Conservation (phyloP, 129 eudicot genomes). For the Ambrosia trifida region DNA sequence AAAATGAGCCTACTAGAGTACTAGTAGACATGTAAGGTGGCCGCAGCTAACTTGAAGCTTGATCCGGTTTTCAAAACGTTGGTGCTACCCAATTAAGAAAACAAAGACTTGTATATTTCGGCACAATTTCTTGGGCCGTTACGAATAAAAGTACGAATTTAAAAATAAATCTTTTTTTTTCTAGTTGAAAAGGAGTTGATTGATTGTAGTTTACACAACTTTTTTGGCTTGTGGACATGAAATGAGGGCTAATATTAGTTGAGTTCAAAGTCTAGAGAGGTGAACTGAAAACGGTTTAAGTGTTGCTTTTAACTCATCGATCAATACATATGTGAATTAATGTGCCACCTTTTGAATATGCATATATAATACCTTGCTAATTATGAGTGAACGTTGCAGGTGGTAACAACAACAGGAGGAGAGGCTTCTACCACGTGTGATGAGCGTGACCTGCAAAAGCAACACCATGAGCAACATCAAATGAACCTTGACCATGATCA, state of each 20-base stretch:
- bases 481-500: slow-evolving; percentile 48
- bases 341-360: slow-evolving; percentile 7
- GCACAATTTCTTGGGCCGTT: background rate
- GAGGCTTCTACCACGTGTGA: slow-evolving; percentile 73
- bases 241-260: slow-evolving; percentile 23
- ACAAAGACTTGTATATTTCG: background rate
- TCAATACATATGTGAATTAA: background rate
- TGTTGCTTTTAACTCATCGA: too few species aligned
- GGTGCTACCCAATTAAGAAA: background rate
- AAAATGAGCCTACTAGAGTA: too few species aligned
- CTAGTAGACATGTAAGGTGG: too few species aligned
- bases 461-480: slow-evolving; percentile 26
- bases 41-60: too few species aligned
- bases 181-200: slow-evolving; percentile 13
- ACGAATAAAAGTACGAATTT: background rate
- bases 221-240: slow-evolving; percentile 28
- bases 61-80: too few species aligned
- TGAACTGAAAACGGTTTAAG: too few species aligned
- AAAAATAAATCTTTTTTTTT: slow-evolving; percentile 20
- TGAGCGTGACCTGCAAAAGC: slow-evolving; percentile 53
- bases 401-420: slow-evolving; percentile 59
- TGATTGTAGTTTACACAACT: slow-evolving; percentile 31
- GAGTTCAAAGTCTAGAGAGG: too few species aligned
- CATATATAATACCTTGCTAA: background rate
- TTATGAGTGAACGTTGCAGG: slow-evolving; percentile 44